Base-by-base conservation (phyloP, 768 basidiomycete genomes). In the Piloderma croceum region DNA sequence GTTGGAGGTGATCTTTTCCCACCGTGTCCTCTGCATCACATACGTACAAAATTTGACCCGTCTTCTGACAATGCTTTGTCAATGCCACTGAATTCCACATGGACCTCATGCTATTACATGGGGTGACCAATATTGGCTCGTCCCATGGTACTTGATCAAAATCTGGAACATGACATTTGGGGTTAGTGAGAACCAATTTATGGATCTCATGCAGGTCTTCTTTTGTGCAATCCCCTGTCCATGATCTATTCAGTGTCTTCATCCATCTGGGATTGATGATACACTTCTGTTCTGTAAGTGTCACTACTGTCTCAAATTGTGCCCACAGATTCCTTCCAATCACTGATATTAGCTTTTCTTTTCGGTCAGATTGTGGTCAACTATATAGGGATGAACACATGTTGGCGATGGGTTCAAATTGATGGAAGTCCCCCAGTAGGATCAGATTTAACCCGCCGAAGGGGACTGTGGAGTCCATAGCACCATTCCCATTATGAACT, bases 381-480 rank as follows among this genome's bases (percentile, higher is more conserved):
- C n/a, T n/a, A n/a, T n/a, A n/a, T n/a, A n/a, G n/a, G n/a, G n/a
- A n/a, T n/a, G n/a, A n/a, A n/a, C n/a, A n/a, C n/a, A n/a, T n/a
- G n/a, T n/a, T n/a, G n/a, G n/a, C n/a, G n/a, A n/a, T n/a, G n/a
- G n/a, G n/a, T n/a, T n/a, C n/a, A n/a, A n/a, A n/a, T n/a, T n/a
- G 71, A 39, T 73, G 68, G 11, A 70, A 59, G 36, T 72, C 68
- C 0, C 71, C 71, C 15, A 52, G 49, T 3, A 71, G 18, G 3
- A 71, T 63, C 3, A 73, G 50, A 39, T 63, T 67, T 41, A 70
- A 50, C 0, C 67, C 63, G 3, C 63, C 63, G 42, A 70, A 71
- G 0, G 60, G 45, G 3, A 31, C 4, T 1, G 45, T 43, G 0
- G 45, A 18, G 6, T 48, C 36, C 0, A 41, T 47, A 3, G 22